Conservation (phyloP, 1,284 basidiomycete genomes). For the Ustilago vetiveriae region DNA sequence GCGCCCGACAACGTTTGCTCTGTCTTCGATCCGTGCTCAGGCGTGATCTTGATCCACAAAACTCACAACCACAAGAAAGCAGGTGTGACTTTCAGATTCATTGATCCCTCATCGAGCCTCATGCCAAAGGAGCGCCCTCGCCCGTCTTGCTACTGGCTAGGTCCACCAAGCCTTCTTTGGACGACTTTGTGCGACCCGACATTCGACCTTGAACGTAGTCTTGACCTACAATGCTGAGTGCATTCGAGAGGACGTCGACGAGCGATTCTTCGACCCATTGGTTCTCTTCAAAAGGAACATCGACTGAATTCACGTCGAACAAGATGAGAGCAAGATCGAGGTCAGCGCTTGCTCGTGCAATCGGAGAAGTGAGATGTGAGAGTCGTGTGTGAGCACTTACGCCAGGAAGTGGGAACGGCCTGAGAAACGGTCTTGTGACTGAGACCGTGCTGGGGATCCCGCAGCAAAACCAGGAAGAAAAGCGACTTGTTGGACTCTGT, state of each 20-base stretch:
- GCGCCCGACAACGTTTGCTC: too few relatives aligned
- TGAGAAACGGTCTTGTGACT: constrained; percentile 62
- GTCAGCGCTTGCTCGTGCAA: too few relatives aligned
- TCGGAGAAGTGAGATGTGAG: background rate
- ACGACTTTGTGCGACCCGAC: constrained; percentile 46
- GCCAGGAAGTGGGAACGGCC: constrained; percentile 58
- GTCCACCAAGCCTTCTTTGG: constrained; percentile 36
- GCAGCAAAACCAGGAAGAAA: constrained; percentile 58
- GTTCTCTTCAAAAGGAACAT: constrained; percentile 59
- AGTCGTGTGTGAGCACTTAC: constrained; percentile 36
- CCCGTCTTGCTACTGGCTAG: constrained; percentile 2
- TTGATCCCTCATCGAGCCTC: background rate
- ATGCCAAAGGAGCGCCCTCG: background rate
- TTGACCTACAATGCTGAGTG: constrained; percentile 59
- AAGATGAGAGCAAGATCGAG: too few relatives aligned
- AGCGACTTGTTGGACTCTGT: constrained; percentile 44
- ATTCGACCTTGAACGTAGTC: constrained; percentile 61
- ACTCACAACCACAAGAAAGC: too few relatives aligned
- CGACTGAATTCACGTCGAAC: too few relatives aligned
- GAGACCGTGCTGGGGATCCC: constrained; percentile 60
- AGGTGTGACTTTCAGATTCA: background rate
- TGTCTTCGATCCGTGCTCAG: background rate
- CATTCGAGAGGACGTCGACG: constrained; percentile 61
- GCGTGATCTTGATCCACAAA: background rate
- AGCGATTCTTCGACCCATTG: constrained; percentile 65